phyloP scores from a whole-genome alignment of 495 filamentous ascomycete genomes.

The Hypoxylon perforatum region DNA sequence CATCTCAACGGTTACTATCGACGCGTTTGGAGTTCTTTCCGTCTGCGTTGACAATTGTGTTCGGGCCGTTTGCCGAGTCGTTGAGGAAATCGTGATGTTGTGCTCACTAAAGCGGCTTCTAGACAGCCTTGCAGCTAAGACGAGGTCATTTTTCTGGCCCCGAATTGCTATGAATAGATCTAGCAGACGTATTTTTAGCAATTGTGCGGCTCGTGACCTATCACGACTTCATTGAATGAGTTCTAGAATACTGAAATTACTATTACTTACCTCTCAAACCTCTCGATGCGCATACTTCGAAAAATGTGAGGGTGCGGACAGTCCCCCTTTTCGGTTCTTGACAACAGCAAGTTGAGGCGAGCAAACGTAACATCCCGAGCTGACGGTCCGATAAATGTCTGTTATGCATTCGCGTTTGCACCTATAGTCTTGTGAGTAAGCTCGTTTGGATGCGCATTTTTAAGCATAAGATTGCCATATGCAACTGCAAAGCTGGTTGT shows the following conservation, averaged over 20 bases:
- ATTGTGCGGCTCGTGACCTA: constrained; percentile 34
- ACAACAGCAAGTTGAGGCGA: constrained; percentile 37
- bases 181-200: constrained; percentile 25
- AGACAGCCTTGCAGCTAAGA: constrained; percentile 27
- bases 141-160: constrained; percentile 31
- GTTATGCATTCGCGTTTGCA: constrained; percentile 10
- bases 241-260: background rate
- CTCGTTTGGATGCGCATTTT: constrained; percentile 27
- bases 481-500: constrained; percentile 26
- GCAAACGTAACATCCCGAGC: constrained; percentile 35
- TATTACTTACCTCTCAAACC: constrained; percentile 35
- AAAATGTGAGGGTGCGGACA: constrained; percentile 25
- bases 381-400: constrained; percentile 34
- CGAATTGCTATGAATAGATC: constrained; percentile 35
- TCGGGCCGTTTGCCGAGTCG: constrained; percentile 28
- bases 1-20: constrained; percentile 22
- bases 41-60: constrained; percentile 39
- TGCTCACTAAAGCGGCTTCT: constrained; percentile 33
- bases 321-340: constrained; percentile 23
- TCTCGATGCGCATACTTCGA: constrained; percentile 41
- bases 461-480: constrained; percentile 38
- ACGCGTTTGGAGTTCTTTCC: constrained; percentile 31
- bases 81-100: constrained; percentile 25
- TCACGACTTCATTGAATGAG: constrained; percentile 10
- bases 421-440: constrained; percentile 27